Base-by-base conservation (phyloP, 1,284 basidiomycete genomes). In the Neotropicomus parvogracilis region DNA sequence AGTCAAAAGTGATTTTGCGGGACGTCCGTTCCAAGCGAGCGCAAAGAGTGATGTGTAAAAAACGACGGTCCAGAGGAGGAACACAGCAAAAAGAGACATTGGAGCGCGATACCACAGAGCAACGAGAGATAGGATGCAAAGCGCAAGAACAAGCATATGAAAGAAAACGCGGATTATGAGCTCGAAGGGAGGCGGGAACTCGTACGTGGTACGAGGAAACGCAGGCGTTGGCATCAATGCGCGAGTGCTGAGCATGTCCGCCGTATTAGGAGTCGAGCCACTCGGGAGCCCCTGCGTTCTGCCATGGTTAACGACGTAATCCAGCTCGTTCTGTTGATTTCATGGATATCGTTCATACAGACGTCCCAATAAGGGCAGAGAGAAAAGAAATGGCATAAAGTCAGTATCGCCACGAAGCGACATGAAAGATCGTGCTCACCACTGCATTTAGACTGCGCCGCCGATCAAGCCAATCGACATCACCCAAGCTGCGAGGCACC, bases 381-480 rank as follows among this genome's bases (percentile, higher is more conserved):
- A 48, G 44, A 32, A 44, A 40, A 54, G 36, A 31, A 48, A 54
- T 41, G 12, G 42, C 16, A 49, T 43, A 38, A 48, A 57, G 56
- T 52, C 49, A 52, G 52, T 42, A 45, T 54, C 47, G 27, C 53
- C 44, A 44, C 37, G 34, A 49, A 43, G 45, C 34, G 28, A 57
- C 40, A 61, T 54, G 49, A 54, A 48, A 50, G 31, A 50, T 46
- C 28, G 45, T 49, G 69, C 82, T 59, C 64, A 88, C 87, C 67
- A 85, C 77, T 47, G 78, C 74, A 57, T 78, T 81, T 24, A 83
- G 67, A 62, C 81, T 87, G 48, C 85, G 75, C 44, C 87, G 74
- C 37, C 83, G 76, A 50, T 83, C 76, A 20, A 88, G 68, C 87
- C 87, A 90, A 59, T 85, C 84, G 48, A 86, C 71, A 57, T 89